These are phyloP conservation scores for Penicillium vulpinum DNA, from an alignment of 2,329 filamentous ascomycete species.

Conservation along the genomic window DNA sequence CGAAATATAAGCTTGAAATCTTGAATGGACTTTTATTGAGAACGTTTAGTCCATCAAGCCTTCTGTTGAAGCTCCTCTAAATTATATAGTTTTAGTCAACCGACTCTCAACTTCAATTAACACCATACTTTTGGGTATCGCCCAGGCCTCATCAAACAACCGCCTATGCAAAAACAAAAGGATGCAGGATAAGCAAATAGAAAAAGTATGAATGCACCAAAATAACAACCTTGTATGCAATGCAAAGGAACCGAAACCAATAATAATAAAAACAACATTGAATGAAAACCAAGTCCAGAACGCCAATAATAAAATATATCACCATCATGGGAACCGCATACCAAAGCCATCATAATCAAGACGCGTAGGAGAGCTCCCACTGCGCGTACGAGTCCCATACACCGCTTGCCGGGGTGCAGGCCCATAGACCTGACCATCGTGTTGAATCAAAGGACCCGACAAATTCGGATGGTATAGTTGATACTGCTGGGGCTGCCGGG, in stretches of 20 bases:
- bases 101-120: not conserved
- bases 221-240: not conserved
- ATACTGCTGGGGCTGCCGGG: constrained; percentile 22
- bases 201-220: not conserved
- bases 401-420: constrained; percentile 16
- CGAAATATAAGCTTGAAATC: not conserved
- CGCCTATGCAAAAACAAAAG: not conserved
- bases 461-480: constrained; percentile 30
- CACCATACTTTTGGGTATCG: not conserved
- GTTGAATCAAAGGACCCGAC: constrained; percentile 32
- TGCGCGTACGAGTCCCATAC: constrained; percentile 27
- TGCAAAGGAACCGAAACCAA: not conserved
- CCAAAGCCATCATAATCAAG: constrained; percentile 27
- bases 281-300: not conserved
- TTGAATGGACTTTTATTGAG: not conserved
- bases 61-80: not conserved
- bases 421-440: constrained; percentile 17
- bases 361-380: constrained; percentile 35
- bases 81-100: not conserved
- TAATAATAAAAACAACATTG: not conserved
- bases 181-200: not conserved
- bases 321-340: constrained; percentile 10
- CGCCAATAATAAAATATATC: not conserved
- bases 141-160: not conserved
- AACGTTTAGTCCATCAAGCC: not conserved